These are phyloP conservation scores for Aspergillus floridensis DNA, from an alignment of 2,329 filamentous ascomycete genomes.

Conservation along the genomic window DNA sequence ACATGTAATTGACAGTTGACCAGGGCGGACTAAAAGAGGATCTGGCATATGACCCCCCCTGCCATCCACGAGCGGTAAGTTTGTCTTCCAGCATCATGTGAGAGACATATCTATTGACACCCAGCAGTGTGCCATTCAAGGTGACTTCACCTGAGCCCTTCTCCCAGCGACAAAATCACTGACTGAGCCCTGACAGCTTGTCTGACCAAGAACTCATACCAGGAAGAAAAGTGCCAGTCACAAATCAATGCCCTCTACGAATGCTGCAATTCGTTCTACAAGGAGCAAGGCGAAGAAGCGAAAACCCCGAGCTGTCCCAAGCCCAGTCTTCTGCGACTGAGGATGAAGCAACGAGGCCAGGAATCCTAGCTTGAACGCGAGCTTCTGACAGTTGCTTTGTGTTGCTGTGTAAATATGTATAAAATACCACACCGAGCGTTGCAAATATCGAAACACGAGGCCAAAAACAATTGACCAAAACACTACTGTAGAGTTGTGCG, in stretches of 20 bases:
- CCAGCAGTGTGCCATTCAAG: constrained; percentile 80
- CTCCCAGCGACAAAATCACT: background rate
- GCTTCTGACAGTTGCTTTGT: background rate
- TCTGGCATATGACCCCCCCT: constrained; percentile 71
- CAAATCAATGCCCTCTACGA: constrained; percentile 85
- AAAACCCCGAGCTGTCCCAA: constrained; percentile 83
- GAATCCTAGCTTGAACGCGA: constrained; percentile 4
- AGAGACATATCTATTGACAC: constrained; percentile 18
- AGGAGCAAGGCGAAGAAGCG: constrained; percentile 71
- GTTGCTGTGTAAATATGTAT: background rate
- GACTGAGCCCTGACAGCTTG: constrained; percentile 59
- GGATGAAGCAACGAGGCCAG: constrained; percentile 72
- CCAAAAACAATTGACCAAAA: background rate
- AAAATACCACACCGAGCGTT: constrained; percentile 2
- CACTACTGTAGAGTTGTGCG: background rate
- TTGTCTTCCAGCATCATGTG: background rate
- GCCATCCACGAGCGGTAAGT: constrained; percentile 78
- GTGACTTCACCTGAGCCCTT: constrained; percentile 46
- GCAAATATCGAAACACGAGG: background rate
- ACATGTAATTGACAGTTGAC: constrained; percentile 8
- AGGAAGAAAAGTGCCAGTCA: constrained; percentile 76
- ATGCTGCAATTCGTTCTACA: constrained; percentile 88
- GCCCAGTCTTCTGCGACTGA: constrained; percentile 72
- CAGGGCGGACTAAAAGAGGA: constrained; percentile 61
- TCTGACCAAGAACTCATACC: constrained; percentile 76